These are phyloP conservation scores for Panellus pusillus DNA, from an alignment of 768 basidiomycete genomes.

Conservation along the genomic window DNA sequence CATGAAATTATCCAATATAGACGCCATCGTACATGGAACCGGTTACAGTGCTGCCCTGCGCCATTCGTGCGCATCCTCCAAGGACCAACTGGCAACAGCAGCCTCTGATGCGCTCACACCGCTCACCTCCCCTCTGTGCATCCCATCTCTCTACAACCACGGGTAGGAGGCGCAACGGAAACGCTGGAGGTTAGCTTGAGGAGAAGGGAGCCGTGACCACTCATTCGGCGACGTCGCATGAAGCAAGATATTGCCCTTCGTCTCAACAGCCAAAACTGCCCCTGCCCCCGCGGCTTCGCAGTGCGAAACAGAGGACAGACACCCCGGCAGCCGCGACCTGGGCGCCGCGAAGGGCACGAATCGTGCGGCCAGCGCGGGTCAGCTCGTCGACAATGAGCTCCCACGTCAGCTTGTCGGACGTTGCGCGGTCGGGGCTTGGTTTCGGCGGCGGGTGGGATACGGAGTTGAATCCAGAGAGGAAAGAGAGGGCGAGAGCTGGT, in stretches of 20 bases:
- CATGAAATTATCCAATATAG: too few species aligned
- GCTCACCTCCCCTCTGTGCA: too few species aligned
- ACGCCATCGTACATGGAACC: too few species aligned
- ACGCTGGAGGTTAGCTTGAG: too few species aligned
- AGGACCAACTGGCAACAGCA: too few species aligned
- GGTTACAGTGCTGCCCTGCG: too few species aligned
- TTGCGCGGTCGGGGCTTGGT: slow-evolving; percentile 14
- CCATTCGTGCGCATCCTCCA: too few species aligned
- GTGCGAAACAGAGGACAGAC: slow-evolving; percentile 64
- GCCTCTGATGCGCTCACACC: too few species aligned
- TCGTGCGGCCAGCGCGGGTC: slow-evolving; percentile 85
- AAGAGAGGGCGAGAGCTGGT: slow-evolving; percentile 33
- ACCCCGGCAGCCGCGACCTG: slow-evolving; percentile 60
- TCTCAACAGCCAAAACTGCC: slow-evolving; percentile 73
- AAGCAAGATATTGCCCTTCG: slow-evolving; percentile 69
- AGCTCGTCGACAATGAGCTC: slow-evolving; percentile 73
- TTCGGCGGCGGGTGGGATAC: background rate
- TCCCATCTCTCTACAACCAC: too few species aligned
- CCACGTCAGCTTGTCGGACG: slow-evolving; percentile 57
- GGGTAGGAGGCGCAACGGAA: too few species aligned
- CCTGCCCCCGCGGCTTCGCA: slow-evolving; percentile 57
- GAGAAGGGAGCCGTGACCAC: too few species aligned
- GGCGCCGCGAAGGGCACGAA: slow-evolving; percentile 74
- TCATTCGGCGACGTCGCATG: slow-evolving; percentile 85
- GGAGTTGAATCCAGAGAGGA: background rate